A percentile compares a stretch with the other conserved stretches of the same genome.
These are phyloP conservation scores for Fusarium piperis DNA, from an alignment of 2,329 filamentous ascomycete species.

Conservation along the genomic window DNA sequence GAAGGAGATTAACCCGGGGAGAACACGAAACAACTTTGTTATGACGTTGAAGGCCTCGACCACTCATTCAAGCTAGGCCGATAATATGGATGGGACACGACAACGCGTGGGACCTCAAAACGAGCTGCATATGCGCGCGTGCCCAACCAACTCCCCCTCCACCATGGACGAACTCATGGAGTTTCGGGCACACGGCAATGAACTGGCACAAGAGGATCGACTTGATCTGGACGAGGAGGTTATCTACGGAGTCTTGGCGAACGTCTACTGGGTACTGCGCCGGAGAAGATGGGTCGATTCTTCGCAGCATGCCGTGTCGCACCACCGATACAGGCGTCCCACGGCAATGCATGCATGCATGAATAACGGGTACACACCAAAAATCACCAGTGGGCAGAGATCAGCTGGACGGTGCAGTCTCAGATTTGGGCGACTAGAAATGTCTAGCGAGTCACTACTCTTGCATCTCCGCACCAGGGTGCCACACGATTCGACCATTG, in stretches of 20 bases:
- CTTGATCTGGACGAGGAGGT: conserved; percentile 9
- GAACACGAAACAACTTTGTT: conserved; percentile 88
- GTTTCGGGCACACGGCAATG: conserved; percentile 13
- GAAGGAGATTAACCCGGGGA: conserved; percentile 78
- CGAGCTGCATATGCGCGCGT: conserved; percentile 40
- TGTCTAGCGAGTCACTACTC: conserved; percentile 39
- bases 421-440: conserved; percentile 39
- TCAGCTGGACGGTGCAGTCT: conserved; percentile 38
- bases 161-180: conserved; percentile 15
- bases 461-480: conserved; percentile 37
- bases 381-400: conserved; percentile 30
- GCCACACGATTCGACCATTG: conserved; percentile 32
- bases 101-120: conserved; percentile 22
- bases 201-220: conserved; percentile 8
- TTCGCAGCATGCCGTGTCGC: conserved; percentile 24
- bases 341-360: conserved; percentile 34
- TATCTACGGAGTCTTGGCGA: conserved; percentile 23
- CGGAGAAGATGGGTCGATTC: conserved; percentile 20
- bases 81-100: conserved; percentile 18
- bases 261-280: conserved; percentile 15
- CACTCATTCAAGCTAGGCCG: conserved; percentile 28
- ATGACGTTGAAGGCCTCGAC: conserved; percentile 68
- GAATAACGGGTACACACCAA: conserved; percentile 29
- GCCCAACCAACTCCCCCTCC: conserved; percentile 33
- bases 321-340: conserved; percentile 29